phyloP scores from a whole-genome alignment of 805 yeast species.

The Wickerhamiella siamensis region DNA sequence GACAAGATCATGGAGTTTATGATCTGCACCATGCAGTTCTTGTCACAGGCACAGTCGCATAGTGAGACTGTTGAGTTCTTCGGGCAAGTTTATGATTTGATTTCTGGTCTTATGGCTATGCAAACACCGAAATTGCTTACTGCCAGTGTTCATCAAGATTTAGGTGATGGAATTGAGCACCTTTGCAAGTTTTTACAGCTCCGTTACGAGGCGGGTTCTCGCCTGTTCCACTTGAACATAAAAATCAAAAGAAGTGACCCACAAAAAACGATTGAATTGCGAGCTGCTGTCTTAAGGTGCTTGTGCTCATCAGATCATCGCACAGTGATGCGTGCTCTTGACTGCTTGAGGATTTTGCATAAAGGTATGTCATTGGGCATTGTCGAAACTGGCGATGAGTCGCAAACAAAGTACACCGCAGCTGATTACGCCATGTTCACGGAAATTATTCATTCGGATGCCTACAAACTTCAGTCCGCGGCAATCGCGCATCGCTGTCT shows the following conservation, averaged over 20 bases:
- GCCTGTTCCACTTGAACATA: neutral
- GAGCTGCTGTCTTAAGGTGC: conserved; percentile 1
- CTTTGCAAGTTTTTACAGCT: conserved; percentile 1
- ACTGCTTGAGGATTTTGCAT: conserved; percentile 2
- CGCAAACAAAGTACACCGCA: neutral
- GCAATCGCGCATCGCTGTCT: conserved; percentile 36
- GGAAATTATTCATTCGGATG: conserved; percentile 1
- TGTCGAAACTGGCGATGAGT: neutral
- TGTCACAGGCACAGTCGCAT: neutral
- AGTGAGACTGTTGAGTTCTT: neutral
- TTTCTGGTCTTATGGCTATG: neutral
- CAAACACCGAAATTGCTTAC: neutral
- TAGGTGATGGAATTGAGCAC: neutral
- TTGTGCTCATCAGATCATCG: conserved; percentile 1
- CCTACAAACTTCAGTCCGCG: neutral
- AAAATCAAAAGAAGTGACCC: neutral
- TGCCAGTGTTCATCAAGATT: neutral
- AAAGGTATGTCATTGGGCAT: neutral
- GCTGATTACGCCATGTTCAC: conserved; percentile 1
- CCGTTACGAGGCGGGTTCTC: neutral
- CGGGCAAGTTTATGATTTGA: neutral
- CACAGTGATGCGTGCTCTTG: conserved; percentile 1
- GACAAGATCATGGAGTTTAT: conserved; percentile 1
- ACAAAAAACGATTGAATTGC: neutral
- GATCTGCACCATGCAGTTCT: neutral